Conservation (phyloP, 192 early-diverging fungal genomes). For the Lobulomyces angularis region DNA sequence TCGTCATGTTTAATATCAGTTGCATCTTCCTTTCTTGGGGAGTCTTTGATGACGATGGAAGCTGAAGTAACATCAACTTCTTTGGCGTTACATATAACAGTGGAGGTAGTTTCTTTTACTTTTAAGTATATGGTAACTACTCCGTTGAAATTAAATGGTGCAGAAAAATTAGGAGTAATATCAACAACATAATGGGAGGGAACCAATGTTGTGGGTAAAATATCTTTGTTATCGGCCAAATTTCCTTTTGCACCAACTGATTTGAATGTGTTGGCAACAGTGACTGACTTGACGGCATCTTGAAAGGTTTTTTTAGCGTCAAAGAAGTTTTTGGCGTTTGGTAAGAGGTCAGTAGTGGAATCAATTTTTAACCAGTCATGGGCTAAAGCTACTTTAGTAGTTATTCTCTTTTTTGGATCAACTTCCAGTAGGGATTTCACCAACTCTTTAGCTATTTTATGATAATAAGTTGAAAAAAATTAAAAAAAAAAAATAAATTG, state of each 20-base stretch:
- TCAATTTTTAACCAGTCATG: slow-evolving; percentile 30
- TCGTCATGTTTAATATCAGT: slow-evolving; percentile 23
- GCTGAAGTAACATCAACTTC: too few relatives aligned
- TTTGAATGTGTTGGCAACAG: too few relatives aligned
- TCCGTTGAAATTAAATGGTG: slow-evolving; percentile 68
- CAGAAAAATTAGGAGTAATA: slow-evolving; percentile 62
- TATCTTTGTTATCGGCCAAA: too few relatives aligned
- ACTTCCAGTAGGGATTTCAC: slow-evolving; percentile 26
- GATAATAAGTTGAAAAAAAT: too few relatives aligned
- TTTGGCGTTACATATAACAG: too few relatives aligned
- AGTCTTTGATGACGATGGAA: neutral
- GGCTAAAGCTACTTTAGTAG: slow-evolving; percentile 23
- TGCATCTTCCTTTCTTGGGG: slow-evolving; percentile 8
- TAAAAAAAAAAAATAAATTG: too few relatives aligned
- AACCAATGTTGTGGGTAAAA: slow-evolving; percentile 74
- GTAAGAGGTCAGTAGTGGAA: slow-evolving; percentile 33
- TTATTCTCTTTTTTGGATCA: slow-evolving; percentile 25
- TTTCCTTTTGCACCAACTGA: too few relatives aligned
- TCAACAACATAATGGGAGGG: slow-evolving; percentile 73
- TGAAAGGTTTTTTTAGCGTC: slow-evolving; percentile 55
- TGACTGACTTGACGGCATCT: too few relatives aligned
- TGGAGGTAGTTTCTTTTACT: too few relatives aligned
- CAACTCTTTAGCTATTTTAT: slow-evolving; percentile 40
- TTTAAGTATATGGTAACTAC: slow-evolving; percentile 56
- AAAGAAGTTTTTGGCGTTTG: slow-evolving; percentile 49